Base-by-base conservation (phyloP, 768 basidiomycete genomes). In the Mycena pura region DNA sequence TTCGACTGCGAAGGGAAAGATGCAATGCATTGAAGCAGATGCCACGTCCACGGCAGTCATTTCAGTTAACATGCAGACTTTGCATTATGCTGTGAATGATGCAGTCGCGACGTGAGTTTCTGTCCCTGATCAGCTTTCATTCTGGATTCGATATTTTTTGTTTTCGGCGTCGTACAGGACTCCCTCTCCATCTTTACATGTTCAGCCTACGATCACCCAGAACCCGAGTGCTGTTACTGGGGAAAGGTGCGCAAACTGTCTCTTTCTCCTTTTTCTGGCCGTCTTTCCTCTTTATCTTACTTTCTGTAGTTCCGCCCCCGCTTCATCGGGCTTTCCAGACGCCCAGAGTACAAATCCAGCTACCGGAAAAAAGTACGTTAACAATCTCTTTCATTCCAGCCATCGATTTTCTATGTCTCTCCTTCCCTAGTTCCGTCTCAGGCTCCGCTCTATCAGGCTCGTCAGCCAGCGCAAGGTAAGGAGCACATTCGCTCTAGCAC, bases 281-380 rank as follows among this genome's bases (percentile, higher is more conserved):
- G 24, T 27, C 43, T 45, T 45, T 27, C 14, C 28, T 17, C 25
- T 45, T 27, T 45, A 25, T 14, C 41, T 43, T 41, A 14, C 41
- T 54, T 32, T 44, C 52, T 11, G 41, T 54, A 54, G 52, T 44
- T 54, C 52, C 52, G 21, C 44, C 41, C 52, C 52, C 52, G 44
- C 41, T 27, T 36, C 53, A 55, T 55, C 53, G 53, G 41, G 31
- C 53, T 45, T 14, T 31, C 43, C 41, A 27, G 53, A 45, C 53
- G 45, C 53, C 24, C 24, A 55, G 53, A 55, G 53, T 55, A 55
- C 41, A 55, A 55, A 55, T 55, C 53, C 53, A 25, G 53, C 53
- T 45, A 55, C 32, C 53, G 32, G 43, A 45, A 29, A 34, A 55
- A 36, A 6, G 53, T 55, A 55, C 53, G 53, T 55, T 32, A 55